Evolutionary conservation across 371 early-diverging fungal genomes (phyloP).

Genomic region (Blastocladiella emersonii): DNA sequence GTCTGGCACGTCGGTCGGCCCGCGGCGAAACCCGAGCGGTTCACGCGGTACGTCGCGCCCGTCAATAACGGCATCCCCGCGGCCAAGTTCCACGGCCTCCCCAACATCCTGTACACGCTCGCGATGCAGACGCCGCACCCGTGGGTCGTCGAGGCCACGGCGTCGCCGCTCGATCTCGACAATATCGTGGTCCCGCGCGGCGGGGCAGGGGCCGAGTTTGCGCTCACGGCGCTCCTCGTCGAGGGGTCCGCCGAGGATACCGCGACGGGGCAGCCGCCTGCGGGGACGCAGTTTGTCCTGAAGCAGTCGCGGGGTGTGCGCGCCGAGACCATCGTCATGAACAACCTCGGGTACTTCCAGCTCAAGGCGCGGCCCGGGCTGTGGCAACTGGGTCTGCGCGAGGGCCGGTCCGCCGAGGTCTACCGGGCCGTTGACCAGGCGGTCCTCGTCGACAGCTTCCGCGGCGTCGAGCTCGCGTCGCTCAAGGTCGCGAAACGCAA

Average conservation of each 20-base stretch:
- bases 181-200: slow-evolving; percentile 55
- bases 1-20: slow-evolving; percentile 18
- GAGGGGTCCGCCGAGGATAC: slow-evolving; percentile 78
- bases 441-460: not conserved
- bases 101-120: slow-evolving; percentile 66
- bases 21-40: slow-evolving; percentile 3
- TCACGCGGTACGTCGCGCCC: slow-evolving; percentile 13
- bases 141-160: slow-evolving; percentile 75
- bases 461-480: slow-evolving; percentile 16
- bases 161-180: slow-evolving; percentile 77
- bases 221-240: slow-evolving; percentile 65
- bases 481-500: slow-evolving; percentile 11
- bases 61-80: slow-evolving; percentile 20
- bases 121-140: slow-evolving; percentile 68
- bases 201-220: slow-evolving; percentile 47
- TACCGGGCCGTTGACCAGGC: slow-evolving; percentile 45
- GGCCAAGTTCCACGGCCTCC: slow-evolving; percentile 58
- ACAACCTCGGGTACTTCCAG: slow-evolving; percentile 89
- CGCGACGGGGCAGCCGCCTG: slow-evolving; percentile 49
- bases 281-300: slow-evolving; percentile 74
- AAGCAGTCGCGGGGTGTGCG: slow-evolving; percentile 32
- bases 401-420: slow-evolving; percentile 62
- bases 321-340: slow-evolving; percentile 89
- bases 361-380: slow-evolving; percentile 81
- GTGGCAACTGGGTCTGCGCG: slow-evolving; percentile 63